phyloP scores from a whole-genome alignment of 2,329 filamentous ascomycete genomes.

The Colletotrichum camelliae region DNA sequence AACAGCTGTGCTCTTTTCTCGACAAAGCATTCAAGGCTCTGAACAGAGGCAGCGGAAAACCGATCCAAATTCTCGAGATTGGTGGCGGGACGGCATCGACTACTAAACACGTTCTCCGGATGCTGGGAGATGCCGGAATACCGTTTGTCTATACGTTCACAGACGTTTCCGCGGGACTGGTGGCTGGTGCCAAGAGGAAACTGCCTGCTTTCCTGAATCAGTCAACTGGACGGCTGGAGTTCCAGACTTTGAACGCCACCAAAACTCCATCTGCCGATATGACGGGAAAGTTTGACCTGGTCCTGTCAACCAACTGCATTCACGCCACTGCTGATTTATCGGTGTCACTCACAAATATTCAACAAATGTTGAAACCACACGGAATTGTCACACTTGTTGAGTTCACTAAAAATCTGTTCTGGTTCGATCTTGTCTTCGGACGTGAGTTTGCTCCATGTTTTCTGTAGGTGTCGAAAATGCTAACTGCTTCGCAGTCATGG shows the following conservation, averaged over 20 bases:
- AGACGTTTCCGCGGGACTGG: slow-evolving; percentile 40
- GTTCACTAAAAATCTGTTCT: slow-evolving; percentile 28
- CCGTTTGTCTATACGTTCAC: slow-evolving; percentile 46
- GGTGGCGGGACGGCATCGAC: slow-evolving; percentile 50
- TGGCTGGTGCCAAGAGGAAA: slow-evolving; percentile 29
- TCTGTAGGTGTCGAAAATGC: neutral
- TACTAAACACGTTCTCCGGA: slow-evolving; percentile 32
- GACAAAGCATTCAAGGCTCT: slow-evolving; percentile 16
- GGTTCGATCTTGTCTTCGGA: slow-evolving; percentile 37
- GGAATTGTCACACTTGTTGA: slow-evolving; percentile 36
- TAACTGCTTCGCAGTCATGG: neutral
- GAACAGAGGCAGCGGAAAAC: neutral
- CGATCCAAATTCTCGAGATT: slow-evolving; percentile 42
- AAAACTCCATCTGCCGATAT: slow-evolving; percentile 22
- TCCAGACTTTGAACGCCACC: slow-evolving; percentile 33
- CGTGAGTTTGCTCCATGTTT: neutral
- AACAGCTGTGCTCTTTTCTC: neutral
- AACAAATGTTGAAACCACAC: slow-evolving; percentile 28
- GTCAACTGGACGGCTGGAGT: slow-evolving; percentile 28
- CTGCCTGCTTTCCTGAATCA: slow-evolving; percentile 23
- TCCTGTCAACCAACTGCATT: slow-evolving; percentile 40
- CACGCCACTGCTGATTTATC: slow-evolving; percentile 27
- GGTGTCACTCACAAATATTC: slow-evolving; percentile 10
- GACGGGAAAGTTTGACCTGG: slow-evolving; percentile 29
- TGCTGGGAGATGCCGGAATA: slow-evolving; percentile 27